Percentiles rank a stretch among this genome's conserved stretches.
Evolutionary conservation across 345 rosid species (phyloP).

Genomic region (Aquilaria yunnanensis): DNA sequence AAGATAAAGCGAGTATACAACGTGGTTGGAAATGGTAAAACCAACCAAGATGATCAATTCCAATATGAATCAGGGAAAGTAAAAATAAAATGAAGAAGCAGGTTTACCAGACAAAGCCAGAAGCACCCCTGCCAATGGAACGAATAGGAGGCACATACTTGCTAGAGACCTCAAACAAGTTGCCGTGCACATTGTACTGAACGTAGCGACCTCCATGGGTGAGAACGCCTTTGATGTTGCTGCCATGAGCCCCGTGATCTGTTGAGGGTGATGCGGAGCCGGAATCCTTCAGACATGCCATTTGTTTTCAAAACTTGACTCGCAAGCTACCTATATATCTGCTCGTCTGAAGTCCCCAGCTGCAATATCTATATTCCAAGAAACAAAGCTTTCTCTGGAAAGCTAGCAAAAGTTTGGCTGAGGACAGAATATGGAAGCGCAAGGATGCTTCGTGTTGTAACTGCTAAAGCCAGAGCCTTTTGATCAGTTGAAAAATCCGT

Average conservation of each 20-base stretch:
- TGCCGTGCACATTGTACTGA: slow-evolving; percentile 68
- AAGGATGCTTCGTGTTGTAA: no score
- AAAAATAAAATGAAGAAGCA: neutral
- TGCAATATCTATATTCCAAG: neutral
- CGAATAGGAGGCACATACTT: slow-evolving; percentile 76
- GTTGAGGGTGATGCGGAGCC: slow-evolving; percentile 14
- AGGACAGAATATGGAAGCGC: no score
- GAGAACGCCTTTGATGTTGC: slow-evolving; percentile 44
- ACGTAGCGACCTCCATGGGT: slow-evolving; percentile 66
- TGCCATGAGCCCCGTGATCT: slow-evolving; percentile 19
- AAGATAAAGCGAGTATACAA: no score
- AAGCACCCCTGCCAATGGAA: slow-evolving; percentile 69
- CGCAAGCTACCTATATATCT: neutral
- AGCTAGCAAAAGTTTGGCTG: neutral
- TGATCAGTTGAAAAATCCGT: slow-evolving; percentile 25
- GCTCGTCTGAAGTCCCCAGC: neutral
- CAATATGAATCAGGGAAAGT: neutral
- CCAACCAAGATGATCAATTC: slow-evolving; percentile 1
- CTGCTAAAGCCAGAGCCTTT: no score
- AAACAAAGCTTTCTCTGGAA: slow-evolving; percentile 2
- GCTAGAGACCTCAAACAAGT: slow-evolving; percentile 60
- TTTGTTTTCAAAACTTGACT: slow-evolving; percentile 4
- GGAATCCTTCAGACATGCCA: slow-evolving; percentile 34
- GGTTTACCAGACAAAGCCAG: slow-evolving; percentile 65
- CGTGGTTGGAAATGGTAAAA: neutral